A percentile compares a stretch with the other conserved stretches of the same genome.
These are phyloP conservation scores for Atkinsonella texensis DNA, from an alignment of 2,329 filamentous ascomycete species.

Conservation along the genomic window DNA sequence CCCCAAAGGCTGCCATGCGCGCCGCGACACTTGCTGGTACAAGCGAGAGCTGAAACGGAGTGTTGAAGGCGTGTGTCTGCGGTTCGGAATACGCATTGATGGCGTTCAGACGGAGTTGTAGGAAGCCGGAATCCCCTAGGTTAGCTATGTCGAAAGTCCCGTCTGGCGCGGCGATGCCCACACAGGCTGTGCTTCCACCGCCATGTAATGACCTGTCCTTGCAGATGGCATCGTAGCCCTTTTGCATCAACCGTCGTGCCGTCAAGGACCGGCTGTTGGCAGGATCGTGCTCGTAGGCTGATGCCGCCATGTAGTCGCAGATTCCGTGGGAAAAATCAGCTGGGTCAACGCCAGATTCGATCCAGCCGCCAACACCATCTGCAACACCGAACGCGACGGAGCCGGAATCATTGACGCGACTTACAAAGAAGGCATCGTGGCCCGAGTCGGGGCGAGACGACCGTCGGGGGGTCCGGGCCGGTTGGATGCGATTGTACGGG, in stretches of 20 bases:
- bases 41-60: constrained; percentile 85
- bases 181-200: constrained; percentile 83
- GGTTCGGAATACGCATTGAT: constrained; percentile 73
- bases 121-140: constrained; percentile 86
- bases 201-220: constrained; percentile 61
- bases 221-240: constrained; percentile 72
- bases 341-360: constrained; percentile 82
- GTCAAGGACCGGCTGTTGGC: constrained; percentile 31
- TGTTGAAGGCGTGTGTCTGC: constrained; percentile 96
- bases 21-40: constrained; percentile 69
- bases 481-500: constrained; percentile 46
- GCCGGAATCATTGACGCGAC: constrained; percentile 59
- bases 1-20: constrained; percentile 75
- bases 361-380: constrained; percentile 93
- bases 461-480: constrained; percentile 24
- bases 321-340: constrained; percentile 91
- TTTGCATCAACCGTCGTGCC: constrained; percentile 63
- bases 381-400: constrained; percentile 78
- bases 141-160: constrained; percentile 82
- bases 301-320: constrained; percentile 83
- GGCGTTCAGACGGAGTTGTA: constrained; percentile 74
- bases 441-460: constrained; percentile 59
- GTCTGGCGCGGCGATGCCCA: constrained; percentile 63
- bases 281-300: constrained; percentile 47
- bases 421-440: constrained; percentile 93